A percentile compares a stretch with the other conserved stretches of the same genome.
These are phyloP conservation scores for Fulvia fulva DNA, from an alignment of 2,329 filamentous ascomycete genomes.

Conservation along the genomic window DNA sequence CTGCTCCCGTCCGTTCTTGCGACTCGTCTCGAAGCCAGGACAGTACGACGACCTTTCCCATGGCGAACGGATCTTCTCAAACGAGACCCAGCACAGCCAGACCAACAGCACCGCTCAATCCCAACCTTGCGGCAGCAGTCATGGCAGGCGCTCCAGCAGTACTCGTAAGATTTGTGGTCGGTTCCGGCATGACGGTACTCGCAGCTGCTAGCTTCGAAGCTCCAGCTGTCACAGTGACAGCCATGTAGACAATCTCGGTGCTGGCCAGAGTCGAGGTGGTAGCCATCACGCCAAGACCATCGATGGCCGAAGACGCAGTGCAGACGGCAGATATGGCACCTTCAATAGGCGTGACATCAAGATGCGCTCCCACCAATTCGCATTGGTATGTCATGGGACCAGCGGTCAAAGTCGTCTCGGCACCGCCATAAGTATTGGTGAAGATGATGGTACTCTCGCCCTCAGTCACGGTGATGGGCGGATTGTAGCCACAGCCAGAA, in stretches of 20 bases:
- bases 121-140: conserved; percentile 10
- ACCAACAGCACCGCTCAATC: conserved; percentile 8
- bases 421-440: conserved; percentile 16
- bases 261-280: conserved; percentile 28
- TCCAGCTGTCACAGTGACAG: conserved; percentile 29
- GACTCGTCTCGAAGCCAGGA: no score
- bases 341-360: conserved; percentile 13
- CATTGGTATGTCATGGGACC: conserved; percentile 23
- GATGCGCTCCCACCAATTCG: conserved; percentile 23
- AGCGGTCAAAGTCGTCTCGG: conserved; percentile 5
- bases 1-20: no score
- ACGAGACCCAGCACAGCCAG: conserved; percentile 14
- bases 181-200: conserved; percentile 9
- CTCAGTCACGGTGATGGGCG: conserved; percentile 30
- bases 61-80: no score
- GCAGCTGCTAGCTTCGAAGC: conserved; percentile 20
- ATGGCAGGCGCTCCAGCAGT: conserved; percentile 11
- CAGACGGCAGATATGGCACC: conserved; percentile 25
- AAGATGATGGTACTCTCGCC: conserved; percentile 26
- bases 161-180: conserved; percentile 8
- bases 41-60: no score
- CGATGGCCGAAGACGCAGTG: conserved; percentile 20
- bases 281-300: conserved; percentile 24
- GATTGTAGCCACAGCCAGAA: conserved; percentile 21
- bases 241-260: conserved; percentile 26